These are phyloP conservation scores for Leccinum subgranulosum DNA, from an alignment of 768 basidiomycete species.

Conservation along the genomic window DNA sequence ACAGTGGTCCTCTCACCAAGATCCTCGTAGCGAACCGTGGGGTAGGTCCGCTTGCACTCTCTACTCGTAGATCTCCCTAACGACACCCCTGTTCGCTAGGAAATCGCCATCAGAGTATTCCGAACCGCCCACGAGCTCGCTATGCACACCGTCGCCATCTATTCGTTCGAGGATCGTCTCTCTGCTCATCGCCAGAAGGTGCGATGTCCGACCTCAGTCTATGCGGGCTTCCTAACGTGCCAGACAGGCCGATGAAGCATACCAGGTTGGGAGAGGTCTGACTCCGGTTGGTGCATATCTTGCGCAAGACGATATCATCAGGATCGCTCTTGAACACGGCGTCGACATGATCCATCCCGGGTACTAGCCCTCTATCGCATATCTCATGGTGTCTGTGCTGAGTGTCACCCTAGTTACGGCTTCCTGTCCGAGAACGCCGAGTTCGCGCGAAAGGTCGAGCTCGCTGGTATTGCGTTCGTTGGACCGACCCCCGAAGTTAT, in stretches of 20 bases:
- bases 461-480: slow-evolving; percentile 95
- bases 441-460: slow-evolving; percentile 98
- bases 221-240: slow-evolving; percentile 23
- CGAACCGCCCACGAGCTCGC: slow-evolving; percentile 97
- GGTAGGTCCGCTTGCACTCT: slow-evolving; percentile 44
- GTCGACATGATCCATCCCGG: slow-evolving; percentile 99
- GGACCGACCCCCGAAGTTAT: slow-evolving; percentile 96
- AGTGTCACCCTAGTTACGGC: slow-evolving; percentile 64
- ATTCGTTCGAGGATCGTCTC: slow-evolving; percentile 94
- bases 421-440: slow-evolving; percentile 96
- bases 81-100: slow-evolving; percentile 42
- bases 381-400: not conserved
- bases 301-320: slow-evolving; percentile 95
- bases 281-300: slow-evolving; percentile 97
- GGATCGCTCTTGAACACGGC: slow-evolving; percentile 94
- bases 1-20: slow-evolving; percentile 85
- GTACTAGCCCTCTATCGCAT: slow-evolving; percentile 38
- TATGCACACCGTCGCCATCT: slow-evolving; percentile 99
- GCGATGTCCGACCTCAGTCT: slow-evolving; percentile 34
- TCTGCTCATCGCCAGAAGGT: slow-evolving; percentile 98
- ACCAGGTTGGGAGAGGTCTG: slow-evolving; percentile 94
- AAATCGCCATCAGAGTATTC: slow-evolving; percentile 99
- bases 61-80: slow-evolving; percentile 8
- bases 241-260: slow-evolving; percentile 90
- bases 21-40: slow-evolving; percentile 91